phyloP scores from a whole-genome alignment of 1,139 yeast species.

The Sugiyamaella pinicola region DNA sequence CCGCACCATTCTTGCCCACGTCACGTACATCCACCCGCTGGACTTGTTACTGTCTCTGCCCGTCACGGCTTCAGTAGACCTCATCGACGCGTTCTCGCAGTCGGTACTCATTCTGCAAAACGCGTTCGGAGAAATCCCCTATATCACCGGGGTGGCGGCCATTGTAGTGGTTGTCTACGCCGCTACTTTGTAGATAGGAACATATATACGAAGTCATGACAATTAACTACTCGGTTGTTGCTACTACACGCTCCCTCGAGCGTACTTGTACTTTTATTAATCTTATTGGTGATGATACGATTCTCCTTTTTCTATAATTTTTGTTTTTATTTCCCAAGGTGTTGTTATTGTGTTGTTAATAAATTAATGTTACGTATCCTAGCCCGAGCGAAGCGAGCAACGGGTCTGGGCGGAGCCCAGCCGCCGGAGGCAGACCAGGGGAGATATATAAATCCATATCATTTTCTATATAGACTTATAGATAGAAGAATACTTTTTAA shows the following conservation, averaged over 20 bases:
- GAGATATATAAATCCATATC: neutral
- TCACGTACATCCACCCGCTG: conserved; percentile 37
- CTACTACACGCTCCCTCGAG: neutral
- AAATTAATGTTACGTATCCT: too few species aligned
- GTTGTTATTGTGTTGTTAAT: neutral
- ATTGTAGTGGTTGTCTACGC: conserved; percentile 42
- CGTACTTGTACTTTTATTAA: neutral
- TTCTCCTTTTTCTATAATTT: neutral
- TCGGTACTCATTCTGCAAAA: conserved; percentile 6
- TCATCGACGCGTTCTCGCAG: neutral
- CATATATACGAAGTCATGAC: conserved; percentile 3
- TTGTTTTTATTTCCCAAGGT: neutral
- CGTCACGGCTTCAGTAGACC: neutral
- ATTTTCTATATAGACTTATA: conserved; percentile 2
- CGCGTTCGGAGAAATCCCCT: conserved; percentile 41
- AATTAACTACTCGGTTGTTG: neutral
- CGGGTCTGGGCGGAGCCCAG: neutral
- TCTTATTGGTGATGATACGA: neutral
- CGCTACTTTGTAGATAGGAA: conserved; percentile 33
- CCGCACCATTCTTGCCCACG: conserved; percentile 52
- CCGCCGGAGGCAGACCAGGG: neutral
- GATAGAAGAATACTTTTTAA: conserved; percentile 11
- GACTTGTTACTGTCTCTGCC: conserved; percentile 25
- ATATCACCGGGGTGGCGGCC: conserved; percentile 38
- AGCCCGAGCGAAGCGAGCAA: neutral